These are phyloP conservation scores for Fusarium falciforme DNA, from an alignment of 2,329 filamentous ascomycete species.

Conservation along the genomic window DNA sequence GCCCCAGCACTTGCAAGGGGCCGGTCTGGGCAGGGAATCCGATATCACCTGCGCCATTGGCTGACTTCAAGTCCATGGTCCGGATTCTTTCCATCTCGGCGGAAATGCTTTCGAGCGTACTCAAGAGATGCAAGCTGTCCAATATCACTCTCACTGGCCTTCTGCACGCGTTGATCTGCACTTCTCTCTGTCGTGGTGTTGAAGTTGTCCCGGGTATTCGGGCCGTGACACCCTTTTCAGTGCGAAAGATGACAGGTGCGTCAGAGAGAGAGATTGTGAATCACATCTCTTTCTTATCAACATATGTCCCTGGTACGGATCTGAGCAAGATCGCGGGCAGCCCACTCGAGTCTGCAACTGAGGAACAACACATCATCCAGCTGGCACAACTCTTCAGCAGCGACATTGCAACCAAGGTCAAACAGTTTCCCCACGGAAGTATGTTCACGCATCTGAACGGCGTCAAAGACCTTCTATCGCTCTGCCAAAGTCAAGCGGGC, in stretches of 20 bases:
- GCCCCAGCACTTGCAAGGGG: not conserved
- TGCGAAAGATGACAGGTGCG: not conserved
- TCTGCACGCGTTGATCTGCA: slow-evolving; percentile 10
- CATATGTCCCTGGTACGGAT: not conserved
- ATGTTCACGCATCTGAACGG: not conserved
- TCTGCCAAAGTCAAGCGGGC: slow-evolving; percentile 4
- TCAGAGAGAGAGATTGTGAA: slow-evolving; percentile 4
- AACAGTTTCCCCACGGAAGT: slow-evolving; percentile 13
- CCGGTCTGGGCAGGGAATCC: not conserved
- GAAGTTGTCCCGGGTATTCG: not conserved
- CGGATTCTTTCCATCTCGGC: not conserved
- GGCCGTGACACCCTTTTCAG: slow-evolving; percentile 10
- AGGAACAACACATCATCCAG: not conserved
- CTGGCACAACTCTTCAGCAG: not conserved
- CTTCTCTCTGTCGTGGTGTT: fast-evolving
- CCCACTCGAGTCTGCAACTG: not conserved
- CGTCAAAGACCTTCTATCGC: not conserved
- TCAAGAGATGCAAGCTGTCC: slow-evolving; percentile 10
- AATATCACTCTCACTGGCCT: slow-evolving; percentile 8
- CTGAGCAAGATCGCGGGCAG: not conserved
- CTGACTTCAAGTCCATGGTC: slow-evolving; percentile 1
- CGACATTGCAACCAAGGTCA: not conserved
- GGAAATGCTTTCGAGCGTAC: fast-evolving
- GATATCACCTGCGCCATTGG: not conserved
- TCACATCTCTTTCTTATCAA: slow-evolving; percentile 14